Evolutionary conservation across 805 yeast species (phyloP), one percentile per base, ranked within the genome.

Genomic region (Teunomyces aglyptinius): DNA sequence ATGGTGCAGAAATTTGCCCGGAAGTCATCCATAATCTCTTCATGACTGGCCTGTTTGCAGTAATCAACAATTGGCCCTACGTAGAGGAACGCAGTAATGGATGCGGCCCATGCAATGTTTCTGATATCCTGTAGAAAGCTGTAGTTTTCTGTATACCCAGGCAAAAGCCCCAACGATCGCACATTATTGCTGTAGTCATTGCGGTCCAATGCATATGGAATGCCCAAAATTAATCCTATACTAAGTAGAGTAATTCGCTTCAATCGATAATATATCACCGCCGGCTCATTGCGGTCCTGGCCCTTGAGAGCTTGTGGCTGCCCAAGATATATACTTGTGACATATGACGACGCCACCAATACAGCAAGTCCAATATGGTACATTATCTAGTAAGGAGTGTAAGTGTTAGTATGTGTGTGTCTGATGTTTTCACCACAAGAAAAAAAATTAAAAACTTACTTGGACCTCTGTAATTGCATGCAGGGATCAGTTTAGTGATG

Each of bases 301-400:
- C 54, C 56, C 6, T 38, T 26, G 19, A 66, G 28, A 6, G 54
- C 27, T 5, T 42, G 35, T 1, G 74, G 73, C 38, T 49, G 59
- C 10, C 42, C 31, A 15, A 64, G 43, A 51, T 73, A 73, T 12
- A 81, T 63, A 24, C 64, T 68, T 3, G 61, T 54, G 12, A 82
- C 85, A 56, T 80, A 82, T 3, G 73, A 63, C 10, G 65, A 45
- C 1, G 85, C 75, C 3, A 78, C 58, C 0, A 59, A 36, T 0
- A 66, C 27, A 0, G 76, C 60, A 5, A 68, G 53, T 0, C 24
- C 26, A 20, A 38, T 13, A 18, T 44, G 39, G 15, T 36, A 36
- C 39, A 36, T 36, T 20, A 15, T n/a, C 15, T 8, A 36, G 33
- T 29, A n/a, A 0, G 33, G 11, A n/a, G 6, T n/a, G 33, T 13